Percentiles rank a stretch among this genome's conserved stretches.
phyloP scores from a whole-genome alignment of 2,329 filamentous ascomycete species.

The Dothiorella sarmentorum region DNA sequence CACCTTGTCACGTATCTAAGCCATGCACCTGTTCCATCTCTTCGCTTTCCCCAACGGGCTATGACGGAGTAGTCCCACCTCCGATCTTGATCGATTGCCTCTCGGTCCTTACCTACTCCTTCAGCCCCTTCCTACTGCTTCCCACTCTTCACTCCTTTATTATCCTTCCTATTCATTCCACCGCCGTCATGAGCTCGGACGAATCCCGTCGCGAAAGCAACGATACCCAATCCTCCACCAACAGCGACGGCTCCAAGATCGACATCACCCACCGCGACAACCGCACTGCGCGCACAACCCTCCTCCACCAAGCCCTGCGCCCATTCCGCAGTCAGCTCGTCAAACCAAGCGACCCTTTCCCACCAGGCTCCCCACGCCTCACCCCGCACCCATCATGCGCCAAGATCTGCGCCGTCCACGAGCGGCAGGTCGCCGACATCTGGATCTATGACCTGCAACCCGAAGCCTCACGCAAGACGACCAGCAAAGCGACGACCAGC shows the following conservation, averaged over 20 bases:
- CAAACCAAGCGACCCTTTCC: constrained; percentile 28
- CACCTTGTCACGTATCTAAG: not conserved
- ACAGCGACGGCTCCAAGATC: not conserved
- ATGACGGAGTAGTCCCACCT: not conserved
- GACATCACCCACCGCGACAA: constrained; percentile 32
- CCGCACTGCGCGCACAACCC: constrained; percentile 39
- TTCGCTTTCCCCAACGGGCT: not conserved
- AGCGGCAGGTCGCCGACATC: constrained; percentile 43
- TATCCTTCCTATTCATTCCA: not conserved
- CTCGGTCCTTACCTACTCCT: not conserved
- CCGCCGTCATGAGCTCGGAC: not conserved
- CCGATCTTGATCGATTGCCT: not conserved
- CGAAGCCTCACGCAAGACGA: constrained; percentile 4
- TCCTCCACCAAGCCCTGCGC: constrained; percentile 38
- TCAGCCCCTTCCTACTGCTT: not conserved
- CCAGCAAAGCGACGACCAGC: constrained; percentile 17
- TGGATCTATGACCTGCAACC: constrained; percentile 46
- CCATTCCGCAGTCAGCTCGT: constrained; percentile 38
- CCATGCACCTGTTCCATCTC: not conserved
- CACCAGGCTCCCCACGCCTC: constrained; percentile 42
- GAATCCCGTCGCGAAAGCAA: not conserved
- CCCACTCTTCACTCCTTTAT: not conserved
- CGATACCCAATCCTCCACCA: not conserved
- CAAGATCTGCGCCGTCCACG: constrained; percentile 34
- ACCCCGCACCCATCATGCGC: constrained; percentile 34